Conservation (phyloP, 2,329 filamentous ascomycete species). For the Arthrobotrys iridis region DNA sequence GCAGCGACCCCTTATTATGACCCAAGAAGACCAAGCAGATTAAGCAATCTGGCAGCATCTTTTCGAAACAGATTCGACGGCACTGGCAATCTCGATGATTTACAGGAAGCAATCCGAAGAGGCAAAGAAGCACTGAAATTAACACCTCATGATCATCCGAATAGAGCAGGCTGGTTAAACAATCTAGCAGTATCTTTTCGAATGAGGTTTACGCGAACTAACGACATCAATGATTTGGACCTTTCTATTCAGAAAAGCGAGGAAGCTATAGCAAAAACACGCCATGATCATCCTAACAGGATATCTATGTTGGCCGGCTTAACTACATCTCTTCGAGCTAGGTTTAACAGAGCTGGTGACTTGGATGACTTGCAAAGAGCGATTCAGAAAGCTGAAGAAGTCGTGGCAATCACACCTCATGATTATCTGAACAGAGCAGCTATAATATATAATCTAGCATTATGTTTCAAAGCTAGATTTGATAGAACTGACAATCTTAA, state of each 20-base stretch:
- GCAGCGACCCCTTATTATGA: no score
- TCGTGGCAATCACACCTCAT: neutral
- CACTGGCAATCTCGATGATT: neutral
- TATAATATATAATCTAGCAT: neutral
- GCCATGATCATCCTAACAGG: neutral
- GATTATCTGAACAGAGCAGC: neutral
- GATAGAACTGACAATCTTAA: neutral
- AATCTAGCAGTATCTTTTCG: neutral
- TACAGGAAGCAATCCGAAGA: conserved; percentile 20
- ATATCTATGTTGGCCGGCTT: neutral
- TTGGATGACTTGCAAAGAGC: conserved; percentile 2
- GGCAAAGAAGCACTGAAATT: neutral
- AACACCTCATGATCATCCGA: neutral
- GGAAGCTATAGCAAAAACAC: neutral
- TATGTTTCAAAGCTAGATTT: conserved; percentile 18
- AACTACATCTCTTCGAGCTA: neutral
- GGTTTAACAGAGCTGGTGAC: conserved; percentile 11
- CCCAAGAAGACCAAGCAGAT: no score
- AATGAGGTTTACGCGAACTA: neutral
- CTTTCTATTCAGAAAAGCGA: conserved; percentile 1
- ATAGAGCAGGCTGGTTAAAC: neutral
- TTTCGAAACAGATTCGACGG: neutral
- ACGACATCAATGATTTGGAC: neutral
- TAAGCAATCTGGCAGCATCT: no score
- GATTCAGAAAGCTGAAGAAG: conserved; percentile 4